A percentile compares a stretch with the other conserved stretches of the same genome.
These are phyloP conservation scores for Helenozyma baotianmanensis DNA, from an alignment of 805 yeast genomes.

Conservation along the genomic window DNA sequence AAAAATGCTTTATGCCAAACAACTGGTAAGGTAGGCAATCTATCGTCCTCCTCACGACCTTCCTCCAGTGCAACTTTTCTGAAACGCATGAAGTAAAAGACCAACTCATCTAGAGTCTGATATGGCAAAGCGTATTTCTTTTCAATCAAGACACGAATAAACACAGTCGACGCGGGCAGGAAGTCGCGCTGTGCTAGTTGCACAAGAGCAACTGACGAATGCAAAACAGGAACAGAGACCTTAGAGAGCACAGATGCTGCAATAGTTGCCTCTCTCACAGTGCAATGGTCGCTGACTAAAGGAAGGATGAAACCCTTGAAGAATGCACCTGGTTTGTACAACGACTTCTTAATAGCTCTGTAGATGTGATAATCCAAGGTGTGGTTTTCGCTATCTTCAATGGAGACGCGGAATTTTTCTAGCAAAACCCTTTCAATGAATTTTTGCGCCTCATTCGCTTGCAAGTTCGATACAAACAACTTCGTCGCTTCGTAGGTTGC, in stretches of 20 bases:
- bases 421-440: slow-evolving; percentile 65
- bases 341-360: slow-evolving; percentile 84
- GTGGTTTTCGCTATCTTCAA: slow-evolving; percentile 71
- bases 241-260: slow-evolving; percentile 88
- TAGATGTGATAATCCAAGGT: slow-evolving; percentile 88
- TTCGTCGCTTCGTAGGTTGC: slow-evolving; percentile 94
- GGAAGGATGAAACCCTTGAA: slow-evolving; percentile 96
- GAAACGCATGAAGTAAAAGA: slow-evolving; percentile 89
- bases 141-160: slow-evolving; percentile 83
- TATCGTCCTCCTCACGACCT: slow-evolving; percentile 29
- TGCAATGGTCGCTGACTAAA: slow-evolving; percentile 79
- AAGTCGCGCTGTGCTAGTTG: slow-evolving; percentile 77
- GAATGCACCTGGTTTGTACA: slow-evolving; percentile 96
- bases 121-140: slow-evolving; percentile 96
- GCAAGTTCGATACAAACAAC: slow-evolving; percentile 84
- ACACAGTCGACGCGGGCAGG: slow-evolving; percentile 83
- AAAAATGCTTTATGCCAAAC: slow-evolving; percentile 97
- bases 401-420: slow-evolving; percentile 66
- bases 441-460: slow-evolving; percentile 82
- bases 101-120: slow-evolving; percentile 91
- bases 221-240: slow-evolving; percentile 89
- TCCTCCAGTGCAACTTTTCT: slow-evolving; percentile 54
- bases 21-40: slow-evolving; percentile 70
- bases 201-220: slow-evolving; percentile 92
- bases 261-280: slow-evolving; percentile 90